phyloP scores from a whole-genome alignment of 768 basidiomycete species.

The Pisolithus albus region DNA sequence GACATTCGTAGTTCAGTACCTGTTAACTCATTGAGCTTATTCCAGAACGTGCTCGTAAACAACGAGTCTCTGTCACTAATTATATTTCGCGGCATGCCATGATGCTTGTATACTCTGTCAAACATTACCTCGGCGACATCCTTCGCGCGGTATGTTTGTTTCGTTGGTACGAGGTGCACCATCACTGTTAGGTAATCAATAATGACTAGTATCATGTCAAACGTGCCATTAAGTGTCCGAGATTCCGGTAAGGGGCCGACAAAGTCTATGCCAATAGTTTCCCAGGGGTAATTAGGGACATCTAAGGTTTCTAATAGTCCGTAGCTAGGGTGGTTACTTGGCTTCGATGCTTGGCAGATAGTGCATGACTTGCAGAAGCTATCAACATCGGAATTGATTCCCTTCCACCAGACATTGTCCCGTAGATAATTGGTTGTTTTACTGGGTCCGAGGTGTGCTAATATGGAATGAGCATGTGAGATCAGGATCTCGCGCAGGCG shows the following conservation, averaged over 20 bases:
- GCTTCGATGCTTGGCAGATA: slow-evolving; percentile 7
- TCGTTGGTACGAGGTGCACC: slow-evolving; percentile 18
- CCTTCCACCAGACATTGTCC: slow-evolving; percentile 24
- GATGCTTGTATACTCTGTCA: slow-evolving; percentile 20
- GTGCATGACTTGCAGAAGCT: slow-evolving; percentile 16
- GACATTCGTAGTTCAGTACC: slow-evolving; percentile 14
- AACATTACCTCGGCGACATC: slow-evolving; percentile 24
- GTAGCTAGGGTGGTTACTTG: slow-evolving; percentile 19
- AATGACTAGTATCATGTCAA: slow-evolving; percentile 24
- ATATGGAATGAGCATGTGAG: slow-evolving; percentile 19
- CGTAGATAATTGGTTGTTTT: slow-evolving; percentile 21
- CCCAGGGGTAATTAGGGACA: slow-evolving; percentile 24
- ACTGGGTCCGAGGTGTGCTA: slow-evolving; percentile 19
- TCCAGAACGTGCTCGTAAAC: slow-evolving; percentile 30
- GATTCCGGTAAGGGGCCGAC: slow-evolving; percentile 20
- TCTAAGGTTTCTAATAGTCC: slow-evolving; percentile 23
- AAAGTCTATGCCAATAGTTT: slow-evolving; percentile 20
- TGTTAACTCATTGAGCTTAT: slow-evolving; percentile 11
- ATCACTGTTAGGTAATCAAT: slow-evolving; percentile 20
- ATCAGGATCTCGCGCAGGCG: slow-evolving; percentile 17
- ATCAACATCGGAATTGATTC: slow-evolving; percentile 10
- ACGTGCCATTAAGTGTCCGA: slow-evolving; percentile 11
- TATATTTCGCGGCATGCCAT: slow-evolving; percentile 25
- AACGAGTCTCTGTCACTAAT: slow-evolving; percentile 23
- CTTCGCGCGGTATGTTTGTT: slow-evolving; percentile 13